Evolutionary conservation across 2,329 filamentous ascomycete species (phyloP).

Genomic region (Clonostachys chloroleuca): DNA sequence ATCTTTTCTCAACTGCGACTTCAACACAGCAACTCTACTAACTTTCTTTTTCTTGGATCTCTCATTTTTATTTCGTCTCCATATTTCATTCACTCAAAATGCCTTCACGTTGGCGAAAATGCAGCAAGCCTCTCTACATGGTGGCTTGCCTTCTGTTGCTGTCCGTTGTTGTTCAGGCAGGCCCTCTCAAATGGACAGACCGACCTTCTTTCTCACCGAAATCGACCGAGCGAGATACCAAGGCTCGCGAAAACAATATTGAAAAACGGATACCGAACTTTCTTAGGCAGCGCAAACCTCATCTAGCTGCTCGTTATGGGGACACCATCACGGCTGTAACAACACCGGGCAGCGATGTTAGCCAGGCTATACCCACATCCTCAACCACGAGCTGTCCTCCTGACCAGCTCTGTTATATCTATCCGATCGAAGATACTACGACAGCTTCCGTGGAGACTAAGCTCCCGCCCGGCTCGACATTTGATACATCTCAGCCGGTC

Average conservation of each 20-base stretch:
- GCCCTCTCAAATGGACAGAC: constrained; percentile 24
- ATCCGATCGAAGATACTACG: not conserved
- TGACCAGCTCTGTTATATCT: not conserved
- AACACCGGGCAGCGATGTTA: not conserved
- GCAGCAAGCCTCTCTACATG: too few relatives aligned
- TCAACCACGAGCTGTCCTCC: not conserved
- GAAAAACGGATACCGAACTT: too few relatives aligned
- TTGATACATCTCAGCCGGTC: not conserved
- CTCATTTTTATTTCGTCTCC: not conserved
- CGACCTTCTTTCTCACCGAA: constrained; percentile 3
- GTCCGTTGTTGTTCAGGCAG: constrained; percentile 22
- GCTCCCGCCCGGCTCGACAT: not conserved
- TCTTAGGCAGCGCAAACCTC: too few relatives aligned
- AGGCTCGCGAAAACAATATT: too few relatives aligned
- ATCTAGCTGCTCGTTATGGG: not conserved
- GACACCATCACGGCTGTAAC: not conserved
- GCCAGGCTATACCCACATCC: not conserved
- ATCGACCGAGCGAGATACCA: too few relatives aligned
- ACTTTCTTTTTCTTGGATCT: too few relatives aligned
- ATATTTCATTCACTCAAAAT: constrained; percentile 1
- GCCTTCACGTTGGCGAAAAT: too few relatives aligned
- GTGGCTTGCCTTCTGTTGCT: constrained; percentile 18
- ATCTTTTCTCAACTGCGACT: too few relatives aligned
- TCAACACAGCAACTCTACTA: too few relatives aligned
- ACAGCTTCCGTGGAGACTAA: not conserved